Conservation (phyloP, 768 basidiomycete genomes). For the Podaxis sp. region DNA sequence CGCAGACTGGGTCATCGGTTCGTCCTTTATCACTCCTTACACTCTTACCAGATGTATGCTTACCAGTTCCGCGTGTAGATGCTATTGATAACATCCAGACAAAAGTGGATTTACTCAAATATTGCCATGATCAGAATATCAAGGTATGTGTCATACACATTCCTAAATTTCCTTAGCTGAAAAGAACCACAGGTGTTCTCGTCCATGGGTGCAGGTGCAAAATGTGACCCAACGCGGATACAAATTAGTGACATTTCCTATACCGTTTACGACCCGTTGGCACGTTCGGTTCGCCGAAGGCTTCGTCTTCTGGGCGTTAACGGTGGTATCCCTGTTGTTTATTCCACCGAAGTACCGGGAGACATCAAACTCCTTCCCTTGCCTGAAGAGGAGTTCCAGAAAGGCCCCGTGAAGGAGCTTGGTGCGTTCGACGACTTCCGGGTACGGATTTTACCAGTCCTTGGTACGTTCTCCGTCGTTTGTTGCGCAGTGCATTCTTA, state of each 20-base stretch:
- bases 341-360: slow-evolving; percentile 91
- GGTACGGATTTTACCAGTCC: slow-evolving; percentile 89
- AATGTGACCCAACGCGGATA: slow-evolving; percentile 90
- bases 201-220: slow-evolving; percentile 95
- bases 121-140: slow-evolving; percentile 78
- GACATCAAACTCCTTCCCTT: slow-evolving; percentile 88
- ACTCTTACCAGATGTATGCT: not conserved
- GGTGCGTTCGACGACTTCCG: slow-evolving; percentile 91
- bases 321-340: slow-evolving; percentile 83
- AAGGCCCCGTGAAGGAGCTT: slow-evolving; percentile 86
- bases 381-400: slow-evolving; percentile 88
- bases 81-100: slow-evolving; percentile 98
- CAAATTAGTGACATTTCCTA: slow-evolving; percentile 94
- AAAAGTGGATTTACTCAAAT: slow-evolving; percentile 90
- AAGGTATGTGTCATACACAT: slow-evolving; percentile 46
- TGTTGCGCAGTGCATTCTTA: not conserved
- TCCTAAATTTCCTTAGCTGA: not conserved
- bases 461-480: slow-evolving; percentile 47
- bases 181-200: slow-evolving; percentile 74
- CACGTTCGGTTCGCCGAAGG: slow-evolving; percentile 82
- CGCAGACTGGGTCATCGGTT: slow-evolving; percentile 93
- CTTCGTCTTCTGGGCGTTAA: slow-evolving; percentile 61
- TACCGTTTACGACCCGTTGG: slow-evolving; percentile 93
- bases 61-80: slow-evolving; percentile 41
- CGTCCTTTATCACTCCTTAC: slow-evolving; percentile 18